Percentiles rank a stretch among this genome's conserved stretches.
phyloP scores from a whole-genome alignment of 208 protist genomes.

The Leishmania arabica region DNA sequence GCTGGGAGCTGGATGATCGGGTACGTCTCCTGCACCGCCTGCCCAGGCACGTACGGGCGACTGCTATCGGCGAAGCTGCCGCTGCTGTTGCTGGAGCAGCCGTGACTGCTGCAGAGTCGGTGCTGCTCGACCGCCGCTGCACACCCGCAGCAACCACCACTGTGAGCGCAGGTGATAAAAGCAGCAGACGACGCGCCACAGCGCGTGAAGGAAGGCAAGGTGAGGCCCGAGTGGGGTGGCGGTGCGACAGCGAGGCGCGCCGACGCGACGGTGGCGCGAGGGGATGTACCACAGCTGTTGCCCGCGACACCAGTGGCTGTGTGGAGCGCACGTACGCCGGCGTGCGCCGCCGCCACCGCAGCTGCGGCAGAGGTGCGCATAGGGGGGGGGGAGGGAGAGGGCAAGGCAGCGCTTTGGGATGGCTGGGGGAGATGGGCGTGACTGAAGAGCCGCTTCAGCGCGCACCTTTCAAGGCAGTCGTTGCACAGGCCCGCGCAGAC shows the following conservation, averaged over 20 bases:
- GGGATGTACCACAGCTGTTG: background rate
- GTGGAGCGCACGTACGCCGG: background rate
- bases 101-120: conserved; percentile 3
- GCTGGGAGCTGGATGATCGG: conserved; percentile 87
- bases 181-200: background rate
- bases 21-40: conserved; percentile 34
- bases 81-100: background rate
- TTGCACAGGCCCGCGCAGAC: background rate
- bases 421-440: background rate
- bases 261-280: background rate
- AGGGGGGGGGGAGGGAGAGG: background rate
- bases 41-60: conserved; percentile 17
- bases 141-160: background rate
- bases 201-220: background rate
- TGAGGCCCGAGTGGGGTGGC: background rate
- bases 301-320: background rate
- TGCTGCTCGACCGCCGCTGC: conserved; percentile 4
- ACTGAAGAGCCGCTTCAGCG: background rate
- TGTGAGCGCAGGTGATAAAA: background rate
- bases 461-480: background rate
- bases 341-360: background rate
- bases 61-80: conserved; percentile 11
- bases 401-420: background rate
- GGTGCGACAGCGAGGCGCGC: background rate
- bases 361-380: background rate